Conservation (phyloP, 345 rosid genomes). For the Melaleuca alternifolia region DNA sequence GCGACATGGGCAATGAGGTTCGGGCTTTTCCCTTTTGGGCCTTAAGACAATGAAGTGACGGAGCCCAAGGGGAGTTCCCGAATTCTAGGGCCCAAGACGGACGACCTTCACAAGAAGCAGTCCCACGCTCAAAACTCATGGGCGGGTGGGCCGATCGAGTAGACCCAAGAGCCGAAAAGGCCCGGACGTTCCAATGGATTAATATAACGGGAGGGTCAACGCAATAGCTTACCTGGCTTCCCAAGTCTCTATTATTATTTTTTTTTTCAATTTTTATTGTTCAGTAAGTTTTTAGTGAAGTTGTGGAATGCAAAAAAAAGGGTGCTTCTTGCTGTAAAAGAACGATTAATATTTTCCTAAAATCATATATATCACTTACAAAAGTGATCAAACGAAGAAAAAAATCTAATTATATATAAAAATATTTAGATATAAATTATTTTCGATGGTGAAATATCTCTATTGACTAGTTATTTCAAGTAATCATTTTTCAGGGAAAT, state of each 20-base stretch:
- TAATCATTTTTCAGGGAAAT: too few species aligned
- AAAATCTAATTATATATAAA: too few species aligned
- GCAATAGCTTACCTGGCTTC: background rate
- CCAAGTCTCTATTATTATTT: background rate
- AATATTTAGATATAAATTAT: too few species aligned
- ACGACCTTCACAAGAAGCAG: background rate
- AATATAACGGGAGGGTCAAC: background rate
- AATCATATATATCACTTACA: too few species aligned
- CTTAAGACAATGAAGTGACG: background rate
- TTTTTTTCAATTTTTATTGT: background rate
- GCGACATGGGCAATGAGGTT: background rate
- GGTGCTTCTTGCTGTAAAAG: too few species aligned
- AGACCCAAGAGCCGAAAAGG: background rate
- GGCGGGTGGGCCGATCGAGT: background rate
- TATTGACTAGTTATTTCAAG: too few species aligned
- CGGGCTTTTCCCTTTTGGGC: background rate
- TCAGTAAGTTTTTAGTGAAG: background rate
- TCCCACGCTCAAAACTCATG: background rate
- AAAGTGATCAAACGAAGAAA: too few species aligned
- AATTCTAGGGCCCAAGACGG: accelerated
- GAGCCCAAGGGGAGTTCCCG: background rate
- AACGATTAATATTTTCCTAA: too few species aligned
- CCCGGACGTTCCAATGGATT: background rate
- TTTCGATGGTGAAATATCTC: too few species aligned
- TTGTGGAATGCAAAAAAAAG: background rate